Conservation (phyloP, 306 rosid genomes). For the Lathyrus aphaca region DNA sequence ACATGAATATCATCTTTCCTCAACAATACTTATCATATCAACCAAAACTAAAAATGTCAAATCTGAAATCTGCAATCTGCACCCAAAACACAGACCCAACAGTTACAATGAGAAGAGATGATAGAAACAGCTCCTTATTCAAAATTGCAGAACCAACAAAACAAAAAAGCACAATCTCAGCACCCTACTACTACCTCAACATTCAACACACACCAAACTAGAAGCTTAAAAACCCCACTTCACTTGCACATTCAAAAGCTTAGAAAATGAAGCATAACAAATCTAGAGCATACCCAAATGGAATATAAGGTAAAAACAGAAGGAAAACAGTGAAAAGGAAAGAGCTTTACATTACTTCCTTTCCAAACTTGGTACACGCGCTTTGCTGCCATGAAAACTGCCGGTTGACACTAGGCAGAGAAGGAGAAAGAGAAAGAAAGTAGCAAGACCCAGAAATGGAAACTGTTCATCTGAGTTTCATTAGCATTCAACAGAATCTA, state of each 20-base stretch:
- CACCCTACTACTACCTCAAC: constrained; percentile 15
- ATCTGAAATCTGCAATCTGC: too few relatives aligned
- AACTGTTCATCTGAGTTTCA: constrained; percentile 52
- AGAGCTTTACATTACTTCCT: constrained; percentile 82
- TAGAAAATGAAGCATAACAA: constrained; percentile 28
- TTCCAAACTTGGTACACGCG: constrained; percentile 95
- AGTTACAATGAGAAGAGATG: too few relatives aligned
- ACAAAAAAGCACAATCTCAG: constrained; percentile 22
- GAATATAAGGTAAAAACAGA: constrained; percentile 18
- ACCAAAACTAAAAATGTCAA: too few relatives aligned
- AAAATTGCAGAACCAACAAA: not conserved
- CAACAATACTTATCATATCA: constrained; percentile 4
- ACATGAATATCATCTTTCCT: constrained; percentile 18
- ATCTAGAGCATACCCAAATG: constrained; percentile 39
- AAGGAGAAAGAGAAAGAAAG: constrained; percentile 33
- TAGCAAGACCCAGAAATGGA: constrained; percentile 45
- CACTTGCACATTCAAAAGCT: constrained; percentile 24
- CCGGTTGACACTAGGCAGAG: constrained; percentile 41
- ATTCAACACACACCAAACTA: constrained; percentile 23
- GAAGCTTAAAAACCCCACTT: not conserved
- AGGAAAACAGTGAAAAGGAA: constrained; percentile 24
- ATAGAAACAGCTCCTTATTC: not conserved
- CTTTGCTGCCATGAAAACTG: constrained; percentile 72
- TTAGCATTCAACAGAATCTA: constrained; percentile 37
- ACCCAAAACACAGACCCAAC: too few relatives aligned